Conservation (phyloP, 805 yeast genomes). For the Wickerhamomyces chaumierensis region DNA sequence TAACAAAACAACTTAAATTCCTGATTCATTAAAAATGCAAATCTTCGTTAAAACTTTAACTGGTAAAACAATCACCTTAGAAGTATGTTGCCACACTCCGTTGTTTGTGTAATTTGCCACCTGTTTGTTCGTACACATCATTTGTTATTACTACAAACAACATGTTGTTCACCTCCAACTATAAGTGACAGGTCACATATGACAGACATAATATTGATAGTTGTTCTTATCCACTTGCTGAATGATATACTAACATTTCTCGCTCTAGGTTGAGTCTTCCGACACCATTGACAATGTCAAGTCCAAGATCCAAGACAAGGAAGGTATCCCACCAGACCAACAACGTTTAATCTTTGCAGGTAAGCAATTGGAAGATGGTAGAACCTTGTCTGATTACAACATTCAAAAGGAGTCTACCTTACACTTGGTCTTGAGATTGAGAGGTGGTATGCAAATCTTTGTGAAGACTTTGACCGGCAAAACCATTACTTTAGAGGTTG, state of each 20-base stretch:
- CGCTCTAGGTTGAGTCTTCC: constrained; percentile 87
- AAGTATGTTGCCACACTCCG: constrained; percentile 22
- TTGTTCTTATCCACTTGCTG: no score
- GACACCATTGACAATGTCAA: constrained; percentile 92
- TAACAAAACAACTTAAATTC: constrained; percentile 5
- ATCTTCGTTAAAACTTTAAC: constrained; percentile 84
- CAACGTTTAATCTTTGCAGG: constrained; percentile 92
- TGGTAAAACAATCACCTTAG: constrained; percentile 82
- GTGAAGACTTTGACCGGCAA: constrained; percentile 96
- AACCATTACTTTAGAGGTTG: constrained; percentile 39
- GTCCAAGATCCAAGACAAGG: constrained; percentile 94
- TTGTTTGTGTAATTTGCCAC: constrained; percentile 5
- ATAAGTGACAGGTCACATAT: no score
- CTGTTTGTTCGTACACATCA: constrained; percentile 7
- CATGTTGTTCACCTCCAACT: constrained; percentile 1
- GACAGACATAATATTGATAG: no score
- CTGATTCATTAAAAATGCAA: constrained; percentile 43
- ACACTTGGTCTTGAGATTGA: constrained; percentile 73
- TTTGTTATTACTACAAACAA: not conserved
- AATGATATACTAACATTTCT: no score
- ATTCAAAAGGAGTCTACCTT: constrained; percentile 87
- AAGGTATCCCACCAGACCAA: constrained; percentile 98
- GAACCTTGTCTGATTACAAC: constrained; percentile 88
- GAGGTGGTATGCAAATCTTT: constrained; percentile 90
- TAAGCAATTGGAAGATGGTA: constrained; percentile 90